Evolutionary conservation across 805 yeast genomes (phyloP).

Genomic region (Saturnispora ahearnii): DNA sequence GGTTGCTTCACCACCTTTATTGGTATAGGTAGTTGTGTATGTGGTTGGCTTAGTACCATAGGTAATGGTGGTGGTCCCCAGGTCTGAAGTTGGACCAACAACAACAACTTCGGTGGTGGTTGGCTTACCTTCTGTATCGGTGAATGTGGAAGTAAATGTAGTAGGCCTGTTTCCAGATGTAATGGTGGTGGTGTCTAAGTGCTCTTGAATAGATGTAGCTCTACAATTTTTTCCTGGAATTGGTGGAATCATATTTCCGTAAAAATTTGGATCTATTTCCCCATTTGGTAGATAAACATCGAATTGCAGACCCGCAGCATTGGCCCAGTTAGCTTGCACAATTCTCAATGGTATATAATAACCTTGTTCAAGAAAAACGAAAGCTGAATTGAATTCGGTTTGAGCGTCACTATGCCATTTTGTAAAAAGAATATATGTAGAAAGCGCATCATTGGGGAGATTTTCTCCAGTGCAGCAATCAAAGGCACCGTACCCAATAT

Average conservation of each 20-base stretch:
- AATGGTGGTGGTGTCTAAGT: not conserved
- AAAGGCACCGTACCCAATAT: constrained; percentile 27
- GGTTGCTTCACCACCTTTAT: too few relatives aligned
- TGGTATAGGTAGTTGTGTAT: not conserved
- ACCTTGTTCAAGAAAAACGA: constrained; percentile 6
- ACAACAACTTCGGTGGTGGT: too few relatives aligned
- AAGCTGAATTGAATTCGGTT: not conserved
- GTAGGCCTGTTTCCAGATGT: too few relatives aligned
- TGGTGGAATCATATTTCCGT: not conserved
- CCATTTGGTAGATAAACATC: constrained; percentile 1
- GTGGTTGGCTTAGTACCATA: not conserved
- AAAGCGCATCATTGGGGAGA: not conserved
- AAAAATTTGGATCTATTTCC: not conserved
- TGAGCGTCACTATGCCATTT: constrained; percentile 1
- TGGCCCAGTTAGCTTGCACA: constrained; percentile 1
- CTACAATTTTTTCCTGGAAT: not conserved
- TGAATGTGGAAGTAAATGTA: too few relatives aligned
- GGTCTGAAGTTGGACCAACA: too few relatives aligned
- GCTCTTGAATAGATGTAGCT: not conserved
- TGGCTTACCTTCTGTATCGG: too few relatives aligned
- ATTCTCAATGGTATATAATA: constrained; percentile 6
- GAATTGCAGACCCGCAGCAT: not conserved
- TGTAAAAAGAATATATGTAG: constrained; percentile 7
- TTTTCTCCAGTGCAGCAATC: constrained; percentile 26
- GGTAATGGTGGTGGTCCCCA: not conserved